These are phyloP conservation scores for Lentinula detonsa DNA, from an alignment of 768 basidiomycete species.

Conservation along the genomic window DNA sequence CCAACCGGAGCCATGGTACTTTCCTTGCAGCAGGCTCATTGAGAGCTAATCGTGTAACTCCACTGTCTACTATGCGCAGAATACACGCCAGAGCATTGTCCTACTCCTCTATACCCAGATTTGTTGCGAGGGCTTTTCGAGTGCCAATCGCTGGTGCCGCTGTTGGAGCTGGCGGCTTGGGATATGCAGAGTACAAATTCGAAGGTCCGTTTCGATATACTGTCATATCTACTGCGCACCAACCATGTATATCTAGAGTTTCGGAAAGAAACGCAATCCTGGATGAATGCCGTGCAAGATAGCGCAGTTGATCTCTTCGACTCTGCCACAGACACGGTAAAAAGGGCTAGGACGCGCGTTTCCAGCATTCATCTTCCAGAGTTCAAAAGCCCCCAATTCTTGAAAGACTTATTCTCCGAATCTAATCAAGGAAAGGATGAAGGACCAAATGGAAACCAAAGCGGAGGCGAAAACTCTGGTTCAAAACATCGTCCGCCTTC, in stretches of 20 bases:
- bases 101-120: slow-evolving; percentile 84
- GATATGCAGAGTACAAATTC: slow-evolving; percentile 95
- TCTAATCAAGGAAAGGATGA: slow-evolving; percentile 19
- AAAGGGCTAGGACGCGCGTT: slow-evolving; percentile 50
- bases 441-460: slow-evolving; percentile 24
- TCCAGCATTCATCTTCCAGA: slow-evolving; percentile 54
- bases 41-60: slow-evolving; percentile 40
- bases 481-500: slow-evolving; percentile 44
- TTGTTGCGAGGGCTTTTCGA: slow-evolving; percentile 81
- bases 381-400: slow-evolving; percentile 56
- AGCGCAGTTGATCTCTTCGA: slow-evolving; percentile 66
- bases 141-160: slow-evolving; percentile 87
- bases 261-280: slow-evolving; percentile 58
- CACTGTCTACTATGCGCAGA: slow-evolving; percentile 45
- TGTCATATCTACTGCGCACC: background rate
- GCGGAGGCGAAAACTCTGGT: slow-evolving; percentile 22
- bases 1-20: slow-evolving; percentile 53
- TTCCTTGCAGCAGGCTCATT: slow-evolving; percentile 49
- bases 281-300: slow-evolving; percentile 62
- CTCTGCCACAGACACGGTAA: slow-evolving; percentile 66
- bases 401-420: slow-evolving; percentile 49
- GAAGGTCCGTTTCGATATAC: slow-evolving; percentile 52
- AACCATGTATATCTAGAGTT: slow-evolving; percentile 48
- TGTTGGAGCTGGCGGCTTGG: slow-evolving; percentile 84
- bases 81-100: slow-evolving; percentile 74